Evolutionary conservation across 805 yeast species (phyloP).

Genomic region (Candida koratica): DNA sequence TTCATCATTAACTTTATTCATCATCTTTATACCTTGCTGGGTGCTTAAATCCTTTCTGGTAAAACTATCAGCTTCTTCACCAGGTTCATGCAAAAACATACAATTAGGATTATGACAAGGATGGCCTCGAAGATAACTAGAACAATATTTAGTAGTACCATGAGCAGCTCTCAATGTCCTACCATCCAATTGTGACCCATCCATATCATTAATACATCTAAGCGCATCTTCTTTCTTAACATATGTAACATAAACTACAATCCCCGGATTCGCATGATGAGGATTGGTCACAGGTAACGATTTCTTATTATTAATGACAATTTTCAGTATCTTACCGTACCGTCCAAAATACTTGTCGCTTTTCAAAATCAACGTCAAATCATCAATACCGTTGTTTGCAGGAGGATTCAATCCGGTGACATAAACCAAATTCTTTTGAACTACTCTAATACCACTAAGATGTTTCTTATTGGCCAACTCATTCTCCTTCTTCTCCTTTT

Average conservation of each 20-base stretch:
- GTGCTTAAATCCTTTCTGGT: conserved; percentile 85
- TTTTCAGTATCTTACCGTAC: conserved; percentile 90
- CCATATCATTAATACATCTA: conserved; percentile 84
- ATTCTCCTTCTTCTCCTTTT: conserved; percentile 86
- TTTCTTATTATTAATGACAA: conserved; percentile 81
- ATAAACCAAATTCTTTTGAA: conserved; percentile 93
- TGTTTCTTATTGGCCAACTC: conserved; percentile 83
- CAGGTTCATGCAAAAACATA: conserved; percentile 98
- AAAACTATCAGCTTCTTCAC: conserved; percentile 97
- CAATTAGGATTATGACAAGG: conserved; percentile 98
- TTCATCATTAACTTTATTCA: conserved; percentile 18
- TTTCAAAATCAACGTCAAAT: conserved; percentile 74
- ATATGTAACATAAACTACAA: conserved; percentile 94
- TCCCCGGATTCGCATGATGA: conserved; percentile 61
- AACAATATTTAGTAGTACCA: conserved; percentile 97
- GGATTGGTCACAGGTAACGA: conserved; percentile 38
- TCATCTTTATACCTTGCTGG: conserved; percentile 61
- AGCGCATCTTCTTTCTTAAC: conserved; percentile 93
- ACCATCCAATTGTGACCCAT: conserved; percentile 92
- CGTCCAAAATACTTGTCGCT: conserved; percentile 97
- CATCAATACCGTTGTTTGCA: conserved; percentile 61
- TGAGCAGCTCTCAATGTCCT: conserved; percentile 88
- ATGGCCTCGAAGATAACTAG: conserved; percentile 91
- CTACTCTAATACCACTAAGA: conserved; percentile 95
- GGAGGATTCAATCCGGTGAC: conserved; percentile 93